Percentiles rank a stretch among this genome's conserved stretches.
Evolutionary conservation across 371 early-diverging fungal genomes (phyloP).

Genomic region (Circinella minor): DNA sequence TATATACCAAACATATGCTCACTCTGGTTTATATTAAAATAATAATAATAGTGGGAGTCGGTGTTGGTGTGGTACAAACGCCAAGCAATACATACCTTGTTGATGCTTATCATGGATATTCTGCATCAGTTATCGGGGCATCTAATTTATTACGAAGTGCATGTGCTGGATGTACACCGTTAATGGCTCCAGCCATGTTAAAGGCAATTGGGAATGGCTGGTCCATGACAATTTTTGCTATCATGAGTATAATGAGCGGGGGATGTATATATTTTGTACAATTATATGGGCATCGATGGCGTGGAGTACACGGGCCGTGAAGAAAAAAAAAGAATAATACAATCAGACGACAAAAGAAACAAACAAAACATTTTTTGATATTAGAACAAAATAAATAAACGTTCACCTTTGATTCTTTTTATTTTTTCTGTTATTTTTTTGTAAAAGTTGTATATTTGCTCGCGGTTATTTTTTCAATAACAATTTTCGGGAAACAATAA

Average conservation of each 20-base stretch:
- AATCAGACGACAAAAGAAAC: background rate
- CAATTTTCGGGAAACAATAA: background rate
- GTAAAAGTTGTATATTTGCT: conserved; percentile 9
- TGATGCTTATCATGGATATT: conserved; percentile 41
- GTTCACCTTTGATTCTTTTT: too few species aligned
- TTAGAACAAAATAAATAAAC: background rate
- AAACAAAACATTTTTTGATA: background rate
- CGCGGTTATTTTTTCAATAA: conserved; percentile 7
- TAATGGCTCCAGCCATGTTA: conserved; percentile 43
- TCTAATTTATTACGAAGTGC: conserved; percentile 48
- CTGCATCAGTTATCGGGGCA: conserved; percentile 51
- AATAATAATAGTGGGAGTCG: conserved; percentile 45
- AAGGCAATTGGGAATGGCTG: conserved; percentile 49
- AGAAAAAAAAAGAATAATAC: background rate
- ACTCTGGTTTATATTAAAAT: background rate
- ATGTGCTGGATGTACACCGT: conserved; percentile 44
- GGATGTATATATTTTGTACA: conserved; percentile 37
- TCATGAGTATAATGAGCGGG: conserved; percentile 32
- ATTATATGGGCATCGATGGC: conserved; percentile 23
- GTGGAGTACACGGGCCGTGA: conserved; percentile 5
- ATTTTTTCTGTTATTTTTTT: background rate
- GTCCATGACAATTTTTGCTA: conserved; percentile 45
- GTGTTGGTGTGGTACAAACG: conserved; percentile 50
- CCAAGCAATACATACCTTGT: conserved; percentile 53
- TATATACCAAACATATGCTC: background rate